phyloP scores from a whole-genome alignment of 2,329 filamentous ascomycete genomes.

The Albophoma yamanashiensis region DNA sequence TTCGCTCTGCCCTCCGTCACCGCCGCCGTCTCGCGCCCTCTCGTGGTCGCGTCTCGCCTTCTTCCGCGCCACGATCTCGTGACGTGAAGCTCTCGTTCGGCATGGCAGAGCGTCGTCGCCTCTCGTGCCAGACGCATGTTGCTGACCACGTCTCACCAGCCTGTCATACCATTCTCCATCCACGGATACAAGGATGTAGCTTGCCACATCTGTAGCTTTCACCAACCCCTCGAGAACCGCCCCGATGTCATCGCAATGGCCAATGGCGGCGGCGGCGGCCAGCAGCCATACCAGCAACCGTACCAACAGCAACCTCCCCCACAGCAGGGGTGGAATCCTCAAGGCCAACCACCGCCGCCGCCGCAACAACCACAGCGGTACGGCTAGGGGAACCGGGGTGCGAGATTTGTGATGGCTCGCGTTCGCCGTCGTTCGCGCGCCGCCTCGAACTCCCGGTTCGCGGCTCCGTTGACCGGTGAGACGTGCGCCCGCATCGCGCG shows the following conservation, averaged over 20 bases:
- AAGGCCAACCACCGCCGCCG: conserved; percentile 9
- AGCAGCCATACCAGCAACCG: conserved; percentile 19
- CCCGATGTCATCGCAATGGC: conserved; percentile 45
- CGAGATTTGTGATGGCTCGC: neutral
- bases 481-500: neutral
- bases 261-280: conserved; percentile 27
- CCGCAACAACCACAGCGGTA: conserved; percentile 18
- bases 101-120: neutral
- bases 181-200: conserved; percentile 58
- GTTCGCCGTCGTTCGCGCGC: neutral
- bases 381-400: conserved; percentile 7
- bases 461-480: neutral
- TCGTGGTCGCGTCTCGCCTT: neutral
- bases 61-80: neutral
- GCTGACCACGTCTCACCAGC: conserved; percentile 29
- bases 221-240: conserved; percentile 51
- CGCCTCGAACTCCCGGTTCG: neutral
- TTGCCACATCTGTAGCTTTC: conserved; percentile 69
- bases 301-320: conserved; percentile 7
- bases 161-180: conserved; percentile 60
- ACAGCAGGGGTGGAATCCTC: conserved; percentile 21
- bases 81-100: neutral
- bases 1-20: no score
- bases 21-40: neutral
- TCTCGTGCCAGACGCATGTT: neutral